A percentile compares a stretch with the other conserved stretches of the same genome.
Conservation (phyloP, 2,329 filamentous ascomycete genomes). For the Capronia americana region DNA sequence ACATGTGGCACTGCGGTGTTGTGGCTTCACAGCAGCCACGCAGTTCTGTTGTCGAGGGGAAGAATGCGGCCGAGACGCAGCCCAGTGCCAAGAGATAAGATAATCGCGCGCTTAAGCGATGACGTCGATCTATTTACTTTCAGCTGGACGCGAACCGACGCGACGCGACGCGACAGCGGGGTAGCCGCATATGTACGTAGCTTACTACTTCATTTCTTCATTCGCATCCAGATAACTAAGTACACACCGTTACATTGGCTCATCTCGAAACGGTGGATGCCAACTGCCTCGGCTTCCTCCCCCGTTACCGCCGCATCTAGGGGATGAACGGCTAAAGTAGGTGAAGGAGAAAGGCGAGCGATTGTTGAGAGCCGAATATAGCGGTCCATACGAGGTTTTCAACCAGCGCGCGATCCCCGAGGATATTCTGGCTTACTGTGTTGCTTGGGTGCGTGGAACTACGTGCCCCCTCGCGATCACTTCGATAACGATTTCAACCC, state of each 20-base stretch:
- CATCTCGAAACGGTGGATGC: too few species aligned
- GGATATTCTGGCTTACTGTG: constrained; percentile 43
- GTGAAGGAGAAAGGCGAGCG: constrained; percentile 28
- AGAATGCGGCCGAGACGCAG: not conserved
- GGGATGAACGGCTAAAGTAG: not conserved
- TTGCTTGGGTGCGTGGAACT: constrained; percentile 7
- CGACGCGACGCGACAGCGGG: not conserved
- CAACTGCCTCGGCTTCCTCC: too few species aligned
- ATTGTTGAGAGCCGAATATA: constrained; percentile 40
- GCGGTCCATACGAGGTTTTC: constrained; percentile 43
- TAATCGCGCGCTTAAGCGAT: not conserved
- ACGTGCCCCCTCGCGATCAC: not conserved
- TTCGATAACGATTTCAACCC: not conserved
- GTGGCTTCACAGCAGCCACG: not conserved
- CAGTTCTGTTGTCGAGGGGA: not conserved
- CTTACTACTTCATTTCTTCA: too few species aligned
- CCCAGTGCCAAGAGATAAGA: not conserved
- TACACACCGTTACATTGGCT: too few species aligned
- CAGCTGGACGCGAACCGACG: not conserved
- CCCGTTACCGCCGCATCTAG: too few species aligned
- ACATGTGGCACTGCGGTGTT: constrained; percentile 8
- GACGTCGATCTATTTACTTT: not conserved
- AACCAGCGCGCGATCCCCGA: constrained; percentile 41
- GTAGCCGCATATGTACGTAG: too few species aligned
- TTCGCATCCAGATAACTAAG: too few species aligned